phyloP scores from a whole-genome alignment of 2,329 filamentous ascomycete genomes.

The Coniochaeta sp. region DNA sequence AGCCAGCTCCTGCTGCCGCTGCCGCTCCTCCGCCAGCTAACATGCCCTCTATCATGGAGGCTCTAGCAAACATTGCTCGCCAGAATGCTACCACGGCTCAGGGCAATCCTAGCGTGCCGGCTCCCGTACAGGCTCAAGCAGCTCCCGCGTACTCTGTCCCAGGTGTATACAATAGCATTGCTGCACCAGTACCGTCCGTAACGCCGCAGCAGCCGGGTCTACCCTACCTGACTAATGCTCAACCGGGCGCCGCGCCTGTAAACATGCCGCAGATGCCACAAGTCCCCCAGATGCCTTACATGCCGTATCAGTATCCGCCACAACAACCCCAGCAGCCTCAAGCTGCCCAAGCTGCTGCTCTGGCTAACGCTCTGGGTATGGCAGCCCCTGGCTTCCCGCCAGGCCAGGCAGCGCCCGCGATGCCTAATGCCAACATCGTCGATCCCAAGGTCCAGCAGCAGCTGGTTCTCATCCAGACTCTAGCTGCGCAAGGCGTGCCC shows the following conservation, averaged over 20 bases:
- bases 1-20: constrained; percentile 14
- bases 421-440: constrained; percentile 14
- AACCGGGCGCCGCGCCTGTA: constrained; percentile 49
- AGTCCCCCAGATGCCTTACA: constrained; percentile 8
- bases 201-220: constrained; percentile 13
- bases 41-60: constrained; percentile 58
- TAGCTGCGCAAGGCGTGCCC: constrained; percentile 68
- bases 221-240: constrained; percentile 26
- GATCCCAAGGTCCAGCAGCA: constrained; percentile 60
- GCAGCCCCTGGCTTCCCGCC: constrained; percentile 27
- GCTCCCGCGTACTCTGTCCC: constrained; percentile 19
- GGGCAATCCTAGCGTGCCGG: constrained; percentile 30
- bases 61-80: constrained; percentile 72
- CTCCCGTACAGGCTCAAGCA: constrained; percentile 29
- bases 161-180: constrained; percentile 17
- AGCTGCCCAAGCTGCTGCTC: constrained; percentile 17
- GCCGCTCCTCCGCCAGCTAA: no score
- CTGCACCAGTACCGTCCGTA: constrained; percentile 12
- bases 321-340: constrained; percentile 24
- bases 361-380: constrained; percentile 23
- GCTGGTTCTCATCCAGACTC: constrained; percentile 65
- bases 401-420: constrained; percentile 17
- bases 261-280: constrained; percentile 36
- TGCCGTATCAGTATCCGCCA: constrained; percentile 25
- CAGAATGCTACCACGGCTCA: constrained; percentile 54